Evolutionary conservation across 495 filamentous ascomycete species (phyloP).

Genomic region (Neurospora intermedia): DNA sequence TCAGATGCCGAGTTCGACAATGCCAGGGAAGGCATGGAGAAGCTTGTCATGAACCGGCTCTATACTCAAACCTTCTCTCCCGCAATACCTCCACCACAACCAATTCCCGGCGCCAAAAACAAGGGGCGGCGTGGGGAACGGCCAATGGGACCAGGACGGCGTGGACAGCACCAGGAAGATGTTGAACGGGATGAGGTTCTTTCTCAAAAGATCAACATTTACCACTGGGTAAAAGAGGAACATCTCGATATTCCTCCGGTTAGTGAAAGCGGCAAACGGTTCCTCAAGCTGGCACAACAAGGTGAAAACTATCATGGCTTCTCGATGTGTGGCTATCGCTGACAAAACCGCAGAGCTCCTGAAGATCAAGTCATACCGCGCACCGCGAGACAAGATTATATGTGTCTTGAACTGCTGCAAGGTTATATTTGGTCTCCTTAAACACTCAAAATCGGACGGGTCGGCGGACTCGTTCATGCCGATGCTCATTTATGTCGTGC

Average conservation of each 20-base stretch:
- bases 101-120: conserved; percentile 58
- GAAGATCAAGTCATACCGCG: conserved; percentile 93
- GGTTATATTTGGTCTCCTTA: conserved; percentile 95
- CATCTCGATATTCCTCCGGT: conserved; percentile 92
- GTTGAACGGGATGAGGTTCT: conserved; percentile 92
- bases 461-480: conserved; percentile 96
- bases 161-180: conserved; percentile 96
- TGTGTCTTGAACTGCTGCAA: conserved; percentile 99
- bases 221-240: conserved; percentile 86
- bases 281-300: conserved; percentile 81
- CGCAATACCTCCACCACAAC: conserved; percentile 69
- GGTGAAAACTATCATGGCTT: conserved; percentile 34
- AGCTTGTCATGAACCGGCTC: conserved; percentile 96
- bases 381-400: conserved; percentile 94
- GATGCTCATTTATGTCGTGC: conserved; percentile 87
- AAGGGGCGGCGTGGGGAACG: conserved; percentile 58
- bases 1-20: conserved; percentile 98
- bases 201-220: conserved; percentile 92
- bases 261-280: conserved; percentile 71
- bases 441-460: conserved; percentile 83
- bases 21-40: conserved; percentile 98
- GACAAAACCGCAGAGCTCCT: conserved; percentile 55
- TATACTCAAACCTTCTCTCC: conserved; percentile 96
- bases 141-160: conserved; percentile 66
- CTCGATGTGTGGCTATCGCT: conserved; percentile 2